These are phyloP conservation scores for Suhomyces tanzawaensis DNA, from an alignment of 805 yeast genomes.

Conservation along the genomic window DNA sequence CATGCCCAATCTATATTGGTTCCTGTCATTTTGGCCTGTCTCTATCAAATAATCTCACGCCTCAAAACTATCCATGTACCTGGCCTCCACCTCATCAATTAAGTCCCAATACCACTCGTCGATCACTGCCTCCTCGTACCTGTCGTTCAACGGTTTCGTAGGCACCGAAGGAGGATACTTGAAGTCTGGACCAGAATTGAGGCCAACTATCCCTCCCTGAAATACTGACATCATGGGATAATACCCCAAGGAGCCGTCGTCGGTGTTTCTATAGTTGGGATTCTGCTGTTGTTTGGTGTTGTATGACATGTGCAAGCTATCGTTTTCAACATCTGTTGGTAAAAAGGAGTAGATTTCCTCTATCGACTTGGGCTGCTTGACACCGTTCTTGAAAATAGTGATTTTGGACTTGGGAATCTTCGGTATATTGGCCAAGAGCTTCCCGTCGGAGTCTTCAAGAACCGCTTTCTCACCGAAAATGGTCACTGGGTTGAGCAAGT, in stretches of 20 bases:
- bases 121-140: slow-evolving; percentile 68
- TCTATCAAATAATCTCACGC: too few species aligned
- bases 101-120: slow-evolving; percentile 84
- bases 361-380: slow-evolving; percentile 60
- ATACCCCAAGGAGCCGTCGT: slow-evolving; percentile 87
- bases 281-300: slow-evolving; percentile 35
- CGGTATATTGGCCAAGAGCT: slow-evolving; percentile 28
- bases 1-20: too few species aligned
- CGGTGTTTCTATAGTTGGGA: slow-evolving; percentile 44
- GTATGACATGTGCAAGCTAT: slow-evolving; percentile 24
- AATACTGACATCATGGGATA: slow-evolving; percentile 87
- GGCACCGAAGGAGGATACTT: slow-evolving; percentile 38
- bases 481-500: slow-evolving; percentile 67
- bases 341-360: slow-evolving; percentile 68
- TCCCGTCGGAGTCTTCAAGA: slow-evolving; percentile 21
- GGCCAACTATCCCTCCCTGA: slow-evolving; percentile 69
- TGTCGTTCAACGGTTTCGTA: slow-evolving; percentile 52
- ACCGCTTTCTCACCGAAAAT: slow-evolving; percentile 68
- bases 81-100: slow-evolving; percentile 77
- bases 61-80: slow-evolving; percentile 48
- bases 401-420: slow-evolving; percentile 57
- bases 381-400: slow-evolving; percentile 76
- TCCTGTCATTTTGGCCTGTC: too few species aligned
- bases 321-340: slow-evolving; percentile 70
- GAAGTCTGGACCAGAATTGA: slow-evolving; percentile 70